Evolutionary conservation across 116 monocot species (phyloP).

Genomic region (Papilionanthe hybrid): DNA sequence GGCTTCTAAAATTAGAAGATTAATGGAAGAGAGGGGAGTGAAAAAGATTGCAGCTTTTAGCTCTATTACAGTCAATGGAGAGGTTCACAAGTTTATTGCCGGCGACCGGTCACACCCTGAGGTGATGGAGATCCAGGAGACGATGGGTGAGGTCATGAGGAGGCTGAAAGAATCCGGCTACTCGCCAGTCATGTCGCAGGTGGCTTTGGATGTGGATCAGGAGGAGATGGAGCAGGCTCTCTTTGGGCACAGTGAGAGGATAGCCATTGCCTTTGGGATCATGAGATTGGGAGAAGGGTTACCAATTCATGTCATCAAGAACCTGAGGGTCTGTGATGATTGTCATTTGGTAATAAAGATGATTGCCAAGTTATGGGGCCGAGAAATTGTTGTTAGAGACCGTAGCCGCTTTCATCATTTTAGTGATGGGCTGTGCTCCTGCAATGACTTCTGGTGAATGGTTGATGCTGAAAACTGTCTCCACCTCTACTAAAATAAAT

Average conservation of each 20-base stretch:
- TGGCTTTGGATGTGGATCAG: slow-evolving; percentile 44
- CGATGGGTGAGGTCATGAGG: slow-evolving; percentile 39
- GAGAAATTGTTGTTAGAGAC: slow-evolving; percentile 66
- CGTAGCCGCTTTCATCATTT: slow-evolving; percentile 86
- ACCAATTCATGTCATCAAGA: slow-evolving; percentile 60
- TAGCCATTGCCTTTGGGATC: slow-evolving; percentile 69
- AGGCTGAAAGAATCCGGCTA: slow-evolving; percentile 55
- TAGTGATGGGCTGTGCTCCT: slow-evolving; percentile 56
- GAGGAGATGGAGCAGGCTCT: slow-evolving; percentile 62
- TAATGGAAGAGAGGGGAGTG: slow-evolving; percentile 42
- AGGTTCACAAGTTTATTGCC: too few relatives aligned
- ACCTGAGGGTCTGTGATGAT: slow-evolving; percentile 67
- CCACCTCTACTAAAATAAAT: not conserved
- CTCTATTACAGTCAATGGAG: slow-evolving; percentile 37
- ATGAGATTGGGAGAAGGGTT: slow-evolving; percentile 39
- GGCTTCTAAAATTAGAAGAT: slow-evolving; percentile 15
- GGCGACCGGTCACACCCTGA: slow-evolving; percentile 18
- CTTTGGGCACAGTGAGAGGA: slow-evolving; percentile 67
- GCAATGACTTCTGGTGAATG: slow-evolving; percentile 75
- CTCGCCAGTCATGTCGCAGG: slow-evolving; percentile 20
- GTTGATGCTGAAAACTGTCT: not conserved
- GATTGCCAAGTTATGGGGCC: slow-evolving; percentile 50
- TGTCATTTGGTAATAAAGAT: slow-evolving; percentile 64
- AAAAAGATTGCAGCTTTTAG: slow-evolving; percentile 47
- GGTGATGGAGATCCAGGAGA: slow-evolving; percentile 24